phyloP scores from a whole-genome alignment of 768 basidiomycete genomes.

The Rhodotorula sphaerocarpa region DNA sequence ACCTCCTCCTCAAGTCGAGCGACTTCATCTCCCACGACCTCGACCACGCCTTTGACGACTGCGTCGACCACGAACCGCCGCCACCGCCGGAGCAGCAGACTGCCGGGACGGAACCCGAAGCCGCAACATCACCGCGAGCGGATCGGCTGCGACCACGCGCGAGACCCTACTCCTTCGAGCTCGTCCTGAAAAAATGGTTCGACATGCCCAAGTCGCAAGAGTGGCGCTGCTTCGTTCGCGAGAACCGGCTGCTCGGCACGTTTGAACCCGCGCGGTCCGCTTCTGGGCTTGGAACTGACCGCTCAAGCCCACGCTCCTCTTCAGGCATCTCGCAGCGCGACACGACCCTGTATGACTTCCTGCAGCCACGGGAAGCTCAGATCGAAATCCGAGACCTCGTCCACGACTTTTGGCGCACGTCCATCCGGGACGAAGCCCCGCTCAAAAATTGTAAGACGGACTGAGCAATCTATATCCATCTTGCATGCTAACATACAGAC shows the following conservation, averaged over 20 bases:
- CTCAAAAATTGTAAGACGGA: constrained; percentile 58
- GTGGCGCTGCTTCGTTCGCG: constrained; percentile 79
- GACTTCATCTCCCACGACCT: constrained; percentile 81
- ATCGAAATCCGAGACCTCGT: constrained; percentile 53
- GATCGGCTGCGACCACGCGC: background rate
- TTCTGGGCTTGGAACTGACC: too few species aligned
- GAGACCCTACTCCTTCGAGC: constrained; percentile 52
- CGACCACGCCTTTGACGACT: constrained; percentile 58
- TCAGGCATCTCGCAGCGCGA: constrained; percentile 81
- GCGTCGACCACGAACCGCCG: constrained; percentile 41
- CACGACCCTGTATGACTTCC: constrained; percentile 75
- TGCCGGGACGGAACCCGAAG: background rate
- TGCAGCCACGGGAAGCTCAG: constrained; percentile 58
- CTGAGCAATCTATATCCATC: background rate
- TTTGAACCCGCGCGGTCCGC: constrained; percentile 3
- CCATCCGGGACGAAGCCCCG: constrained; percentile 58
- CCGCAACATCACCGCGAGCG: background rate
- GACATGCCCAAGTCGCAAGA: constrained; percentile 74
- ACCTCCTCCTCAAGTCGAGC: constrained; percentile 82
- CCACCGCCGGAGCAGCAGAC: background rate
- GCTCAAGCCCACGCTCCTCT: too few species aligned
- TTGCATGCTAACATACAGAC: background rate
- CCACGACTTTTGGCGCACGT: constrained; percentile 57
- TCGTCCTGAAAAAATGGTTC: constrained; percentile 86
- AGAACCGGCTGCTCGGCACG: constrained; percentile 62